Percentiles rank a stretch among this genome's conserved stretches.
Conservation (phyloP, 2,329 filamentous ascomycete species). For the Beauveria bassiana region DNA sequence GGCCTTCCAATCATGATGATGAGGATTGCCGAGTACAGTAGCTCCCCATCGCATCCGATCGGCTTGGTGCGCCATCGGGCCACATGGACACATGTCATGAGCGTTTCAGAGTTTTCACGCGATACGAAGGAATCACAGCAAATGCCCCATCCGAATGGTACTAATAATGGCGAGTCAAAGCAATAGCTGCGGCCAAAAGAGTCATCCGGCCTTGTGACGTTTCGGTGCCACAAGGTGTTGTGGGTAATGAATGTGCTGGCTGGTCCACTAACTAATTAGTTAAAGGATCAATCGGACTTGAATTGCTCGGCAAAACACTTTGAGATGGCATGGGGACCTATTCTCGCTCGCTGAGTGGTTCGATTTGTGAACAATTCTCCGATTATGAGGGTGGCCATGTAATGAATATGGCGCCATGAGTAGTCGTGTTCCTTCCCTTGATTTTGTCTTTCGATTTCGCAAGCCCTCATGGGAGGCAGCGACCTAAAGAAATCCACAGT, state of each 20-base stretch:
- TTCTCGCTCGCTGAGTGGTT: background rate
- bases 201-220: constrained; percentile 7
- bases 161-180: background rate
- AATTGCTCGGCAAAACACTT: background rate
- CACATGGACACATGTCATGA: background rate
- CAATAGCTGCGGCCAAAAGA: background rate
- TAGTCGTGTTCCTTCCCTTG: no score
- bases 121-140: background rate
- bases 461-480: no score
- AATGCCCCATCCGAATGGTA: background rate
- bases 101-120: background rate
- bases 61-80: background rate
- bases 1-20: background rate
- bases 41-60: background rate
- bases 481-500: background rate
- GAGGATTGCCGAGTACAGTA: background rate
- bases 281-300: constrained; percentile 3
- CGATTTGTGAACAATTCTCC: background rate
- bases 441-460: no score
- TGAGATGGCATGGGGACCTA: background rate
- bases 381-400: background rate
- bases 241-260: background rate
- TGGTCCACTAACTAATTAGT: background rate
- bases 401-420: no score
- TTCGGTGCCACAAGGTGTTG: background rate